These are phyloP conservation scores for Chalaropsis thielavioides DNA, from an alignment of 2,329 filamentous ascomycete genomes.

Conservation along the genomic window DNA sequence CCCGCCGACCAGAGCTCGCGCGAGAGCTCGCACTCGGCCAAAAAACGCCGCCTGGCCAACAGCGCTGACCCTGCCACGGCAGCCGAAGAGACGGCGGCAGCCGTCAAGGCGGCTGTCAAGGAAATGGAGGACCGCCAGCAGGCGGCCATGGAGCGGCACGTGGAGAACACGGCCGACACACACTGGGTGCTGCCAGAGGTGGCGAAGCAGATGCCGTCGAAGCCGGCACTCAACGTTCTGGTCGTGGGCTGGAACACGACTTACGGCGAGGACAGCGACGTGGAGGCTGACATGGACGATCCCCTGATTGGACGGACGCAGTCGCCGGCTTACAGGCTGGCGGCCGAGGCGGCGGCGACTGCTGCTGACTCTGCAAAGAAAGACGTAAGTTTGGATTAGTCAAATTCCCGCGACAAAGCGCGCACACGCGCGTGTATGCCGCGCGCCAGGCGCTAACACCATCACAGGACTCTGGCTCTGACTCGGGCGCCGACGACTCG, in stretches of 20 bases:
- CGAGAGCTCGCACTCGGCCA: conserved; percentile 38
- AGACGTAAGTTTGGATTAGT: conserved; percentile 22
- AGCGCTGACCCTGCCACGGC: conserved; percentile 24
- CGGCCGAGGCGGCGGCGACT: conserved; percentile 6
- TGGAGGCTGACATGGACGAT: conserved; percentile 26
- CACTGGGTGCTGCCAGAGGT: conserved; percentile 56
- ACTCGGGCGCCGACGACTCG: conserved; percentile 11
- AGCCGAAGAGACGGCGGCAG: conserved; percentile 26
- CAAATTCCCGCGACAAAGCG: not conserved
- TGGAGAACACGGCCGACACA: conserved; percentile 50
- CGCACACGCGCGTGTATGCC: too few species aligned
- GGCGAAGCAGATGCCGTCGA: conserved; percentile 23
- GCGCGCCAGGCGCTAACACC: not conserved
- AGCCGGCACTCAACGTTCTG: conserved; percentile 40
- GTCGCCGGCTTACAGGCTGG: conserved; percentile 24
- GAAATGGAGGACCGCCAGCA: conserved; percentile 53
- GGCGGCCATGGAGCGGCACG: conserved; percentile 45
- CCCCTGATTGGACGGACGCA: conserved; percentile 25
- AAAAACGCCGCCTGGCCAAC: conserved; percentile 43
- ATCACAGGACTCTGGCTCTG: conserved; percentile 17
- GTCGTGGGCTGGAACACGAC: conserved; percentile 41
- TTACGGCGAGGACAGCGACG: conserved; percentile 25
- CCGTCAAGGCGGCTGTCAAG: conserved; percentile 48
- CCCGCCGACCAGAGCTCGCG: conserved; percentile 22
- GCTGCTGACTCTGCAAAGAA: conserved; percentile 9